phyloP scores from a whole-genome alignment of 75 land plant genomes.

The Cunninghamia lanceolata region DNA sequence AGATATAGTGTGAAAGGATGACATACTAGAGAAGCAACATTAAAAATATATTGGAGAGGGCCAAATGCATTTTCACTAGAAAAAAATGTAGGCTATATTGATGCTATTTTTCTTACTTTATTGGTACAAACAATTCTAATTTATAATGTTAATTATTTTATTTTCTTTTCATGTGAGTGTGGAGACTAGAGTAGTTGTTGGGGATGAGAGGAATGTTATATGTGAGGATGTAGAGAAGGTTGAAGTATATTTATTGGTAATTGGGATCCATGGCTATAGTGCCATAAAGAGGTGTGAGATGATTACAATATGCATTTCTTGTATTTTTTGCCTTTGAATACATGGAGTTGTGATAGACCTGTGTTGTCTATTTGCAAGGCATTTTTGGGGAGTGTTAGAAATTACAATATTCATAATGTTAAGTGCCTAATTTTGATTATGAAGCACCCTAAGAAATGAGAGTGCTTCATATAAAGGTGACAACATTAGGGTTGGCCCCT shows the following conservation, averaged over 20 bases:
- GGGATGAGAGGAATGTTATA: slow-evolving; percentile 21
- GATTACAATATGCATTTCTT: not conserved
- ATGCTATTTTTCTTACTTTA: too few species aligned
- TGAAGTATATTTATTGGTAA: slow-evolving; percentile 4
- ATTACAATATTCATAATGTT: slow-evolving; percentile 40
- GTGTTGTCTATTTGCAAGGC: slow-evolving; percentile 22
- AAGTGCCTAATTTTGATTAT: slow-evolving; percentile 45
- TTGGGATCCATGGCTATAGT: slow-evolving; percentile 17
- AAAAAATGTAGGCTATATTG: not conserved
- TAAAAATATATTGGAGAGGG: slow-evolving; percentile 53
- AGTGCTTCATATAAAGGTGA: too few species aligned
- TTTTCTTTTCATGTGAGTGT: slow-evolving; percentile 8
- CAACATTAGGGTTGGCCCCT: too few species aligned
- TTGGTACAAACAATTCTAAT: too few species aligned
- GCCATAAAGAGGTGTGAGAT: slow-evolving; percentile 11
- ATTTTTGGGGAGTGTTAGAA: slow-evolving; percentile 41
- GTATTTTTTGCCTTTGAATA: not conserved
- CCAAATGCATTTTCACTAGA: slow-evolving; percentile 33
- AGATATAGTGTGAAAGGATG: too few species aligned
- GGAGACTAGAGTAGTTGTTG: slow-evolving; percentile 15
- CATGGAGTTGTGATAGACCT: not conserved
- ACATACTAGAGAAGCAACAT: slow-evolving; percentile 26
- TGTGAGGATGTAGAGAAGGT: slow-evolving; percentile 20
- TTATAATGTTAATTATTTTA: not conserved
- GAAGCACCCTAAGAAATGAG: slow-evolving; percentile 16